A percentile compares a stretch with the other conserved stretches of the same genome.
Conservation (phyloP, 2,329 filamentous ascomycete species). For the Ceratocystis variospora region DNA sequence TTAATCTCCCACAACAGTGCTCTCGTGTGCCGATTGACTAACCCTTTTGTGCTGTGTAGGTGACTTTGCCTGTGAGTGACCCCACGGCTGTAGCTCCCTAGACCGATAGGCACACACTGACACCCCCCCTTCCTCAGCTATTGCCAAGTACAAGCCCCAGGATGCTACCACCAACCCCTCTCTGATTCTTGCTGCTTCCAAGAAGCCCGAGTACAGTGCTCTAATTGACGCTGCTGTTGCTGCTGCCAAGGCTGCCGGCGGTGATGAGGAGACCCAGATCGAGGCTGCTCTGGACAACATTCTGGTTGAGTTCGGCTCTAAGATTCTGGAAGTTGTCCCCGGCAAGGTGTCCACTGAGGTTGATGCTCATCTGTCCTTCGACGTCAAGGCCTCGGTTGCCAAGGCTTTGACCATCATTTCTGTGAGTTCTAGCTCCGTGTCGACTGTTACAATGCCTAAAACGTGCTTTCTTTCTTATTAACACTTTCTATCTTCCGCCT, state of each 20-base stretch:
- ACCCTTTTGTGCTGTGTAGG: slow-evolving; percentile 33
- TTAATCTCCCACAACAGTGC: neutral
- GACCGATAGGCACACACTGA: neutral
- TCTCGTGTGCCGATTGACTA: slow-evolving; percentile 16
- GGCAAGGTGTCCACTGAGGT: slow-evolving; percentile 99
- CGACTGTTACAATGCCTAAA: neutral
- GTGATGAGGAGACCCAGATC: slow-evolving; percentile 63
- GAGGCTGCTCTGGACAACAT: slow-evolving; percentile 85
- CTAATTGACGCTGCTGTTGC: slow-evolving; percentile 75
- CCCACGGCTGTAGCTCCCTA: slow-evolving; percentile 16
- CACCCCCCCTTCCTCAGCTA: slow-evolving; percentile 46
- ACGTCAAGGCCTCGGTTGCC: slow-evolving; percentile 77
- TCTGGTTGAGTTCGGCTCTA: slow-evolving; percentile 92
- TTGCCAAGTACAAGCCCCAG: slow-evolving; percentile 99
- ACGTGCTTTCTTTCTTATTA: neutral
- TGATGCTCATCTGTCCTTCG: slow-evolving; percentile 89
- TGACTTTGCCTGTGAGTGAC: slow-evolving; percentile 61
- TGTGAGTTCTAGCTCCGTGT: slow-evolving; percentile 36
- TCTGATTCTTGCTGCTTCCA: slow-evolving; percentile 92
- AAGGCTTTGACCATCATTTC: slow-evolving; percentile 97
- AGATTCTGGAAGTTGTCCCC: slow-evolving; percentile 93
- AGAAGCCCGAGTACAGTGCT: slow-evolving; percentile 92
- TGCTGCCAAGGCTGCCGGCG: slow-evolving; percentile 67
- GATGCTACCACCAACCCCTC: slow-evolving; percentile 99
- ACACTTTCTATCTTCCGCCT: slow-evolving; percentile 9